Base-by-base conservation (phyloP, 768 basidiomycete genomes). In the Kwoniella heveanensis region DNA sequence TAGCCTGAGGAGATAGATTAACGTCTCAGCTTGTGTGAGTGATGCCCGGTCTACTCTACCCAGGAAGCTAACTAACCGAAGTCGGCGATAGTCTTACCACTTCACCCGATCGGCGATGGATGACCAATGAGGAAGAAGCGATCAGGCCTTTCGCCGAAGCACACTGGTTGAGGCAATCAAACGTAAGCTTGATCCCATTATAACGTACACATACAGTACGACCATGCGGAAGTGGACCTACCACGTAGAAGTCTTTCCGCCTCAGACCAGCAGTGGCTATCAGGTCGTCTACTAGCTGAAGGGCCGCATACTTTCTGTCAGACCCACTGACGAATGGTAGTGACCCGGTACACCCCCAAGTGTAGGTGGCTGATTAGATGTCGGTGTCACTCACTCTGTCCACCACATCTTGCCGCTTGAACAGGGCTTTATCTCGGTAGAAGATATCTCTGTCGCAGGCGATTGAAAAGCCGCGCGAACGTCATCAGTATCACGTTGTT, bases 71-170 rank as follows among this genome's bases (percentile, higher is more conserved):
- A 59, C 71, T 44, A 64, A 74, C 57, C 7, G 32, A 50, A 0
- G 62, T 59, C 19, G 67, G 46, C 6, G 70, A 71, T 6, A 68
- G 27, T 1, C 36, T 29, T 81, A 81, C 1, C 69, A 77, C 24
- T 55, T 87, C 86, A 2, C 88, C 89, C 26, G 82, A 81, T 19
- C 81, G 67, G 15, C 94, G 82, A 52, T 83, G 81, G 9, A 95
- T 85, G 0, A 69, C 77, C 17, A 94, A 76, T 13, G 84, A 84
- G 10, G 84, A 82, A 1, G 92, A 91, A 57, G 86, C 88, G 46
- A 96, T 82, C 21, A 97, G 85, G 0, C 95, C 95, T 80, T 97
- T 97, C 0, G 90, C 86, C 0, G 92, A 86, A 1, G 94, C 93
- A 39, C 91, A 86, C 92, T 96, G 65, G n/a, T n/a, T n/a, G n/a